Conservation (phyloP, 1,284 basidiomycete species). For the Inonotus obliquus region DNA sequence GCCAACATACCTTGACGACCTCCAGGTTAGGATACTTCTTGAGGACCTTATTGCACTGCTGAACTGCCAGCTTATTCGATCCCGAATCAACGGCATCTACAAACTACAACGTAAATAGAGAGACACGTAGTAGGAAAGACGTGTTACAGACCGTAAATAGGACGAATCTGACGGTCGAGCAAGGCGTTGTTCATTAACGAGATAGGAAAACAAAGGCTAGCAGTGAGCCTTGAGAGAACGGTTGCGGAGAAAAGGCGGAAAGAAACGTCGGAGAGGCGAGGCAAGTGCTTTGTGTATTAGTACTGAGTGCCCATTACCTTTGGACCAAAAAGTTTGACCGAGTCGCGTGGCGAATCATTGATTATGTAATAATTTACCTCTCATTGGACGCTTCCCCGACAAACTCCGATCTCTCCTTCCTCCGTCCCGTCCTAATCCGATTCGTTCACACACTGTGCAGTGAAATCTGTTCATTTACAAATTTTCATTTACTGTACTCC, state of each 20-base stretch:
- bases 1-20: slow-evolving; percentile 56
- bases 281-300: not conserved
- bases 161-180: slow-evolving; percentile 74
- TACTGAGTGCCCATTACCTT: not conserved
- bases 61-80: slow-evolving; percentile 79
- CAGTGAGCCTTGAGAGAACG: not conserved
- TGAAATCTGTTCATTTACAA: too few relatives aligned
- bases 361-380: not conserved
- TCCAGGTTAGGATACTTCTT: slow-evolving; percentile 74
- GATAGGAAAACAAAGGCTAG: not conserved
- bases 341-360: slow-evolving; percentile 3
- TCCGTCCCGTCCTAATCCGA: not conserved
- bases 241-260: not conserved
- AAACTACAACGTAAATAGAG: not conserved
- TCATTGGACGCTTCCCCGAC: slow-evolving; percentile 1
- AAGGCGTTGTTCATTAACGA: slow-evolving; percentile 39
- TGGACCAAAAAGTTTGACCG: not conserved
- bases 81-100: slow-evolving; percentile 79
- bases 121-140: not conserved
- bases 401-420: not conserved
- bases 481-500: too few relatives aligned
- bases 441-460: not conserved
- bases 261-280: not conserved
- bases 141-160: slow-evolving; percentile 59
- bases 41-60: slow-evolving; percentile 78